Base-by-base conservation (phyloP, 768 basidiomycete species). In the Grammothele lineata region DNA sequence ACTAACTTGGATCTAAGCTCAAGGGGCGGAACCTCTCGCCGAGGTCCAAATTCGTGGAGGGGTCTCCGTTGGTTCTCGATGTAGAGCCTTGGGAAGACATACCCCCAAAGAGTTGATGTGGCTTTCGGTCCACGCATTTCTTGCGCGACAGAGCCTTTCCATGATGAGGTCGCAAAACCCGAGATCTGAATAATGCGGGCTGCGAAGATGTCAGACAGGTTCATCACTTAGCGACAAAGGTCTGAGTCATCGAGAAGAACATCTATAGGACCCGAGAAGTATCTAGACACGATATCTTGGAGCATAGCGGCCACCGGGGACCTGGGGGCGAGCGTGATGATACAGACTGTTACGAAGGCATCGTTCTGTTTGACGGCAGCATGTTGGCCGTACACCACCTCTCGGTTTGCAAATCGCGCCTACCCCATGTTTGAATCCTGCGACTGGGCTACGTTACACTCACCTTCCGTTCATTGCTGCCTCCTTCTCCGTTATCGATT, bases 341-440 rank as follows among this genome's bases (percentile, higher is more conserved):
- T 86, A 57, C 90, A 93, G 21, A 79, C 73, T 39, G 92, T 81
- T 36, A 88, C 64, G 57, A 92, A 83, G 0, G 83, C 79, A 55
- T 92, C 88, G 26, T 77, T 68, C 14, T 72, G 63, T 51, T 74
- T 77, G 24, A 80, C 77, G 1, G 66, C 59, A 19, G 64, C 66
- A 1, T 76, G 75, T 36, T 76, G 71, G 63, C 76, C 87, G 65
- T 75, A 88, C 17, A 88, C 76, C 23, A 65, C 67, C 50, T 92
- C 88, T 56, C 90, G 72, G 47, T 78, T 77, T 32, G 87, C 80
- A 62, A 92, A 93, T 61, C 88, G 85, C 0, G 86, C 82, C 85
- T 91, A 92, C 64, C 87, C 88, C 90, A 87, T 91, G 57, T 91
- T 92, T 24, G 85, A 85, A 10, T 87, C 85, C 83, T 87, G 48